These are phyloP conservation scores for Camellia granthamiana DNA, from an alignment of 148 eudicot species.

Conservation along the genomic window DNA sequence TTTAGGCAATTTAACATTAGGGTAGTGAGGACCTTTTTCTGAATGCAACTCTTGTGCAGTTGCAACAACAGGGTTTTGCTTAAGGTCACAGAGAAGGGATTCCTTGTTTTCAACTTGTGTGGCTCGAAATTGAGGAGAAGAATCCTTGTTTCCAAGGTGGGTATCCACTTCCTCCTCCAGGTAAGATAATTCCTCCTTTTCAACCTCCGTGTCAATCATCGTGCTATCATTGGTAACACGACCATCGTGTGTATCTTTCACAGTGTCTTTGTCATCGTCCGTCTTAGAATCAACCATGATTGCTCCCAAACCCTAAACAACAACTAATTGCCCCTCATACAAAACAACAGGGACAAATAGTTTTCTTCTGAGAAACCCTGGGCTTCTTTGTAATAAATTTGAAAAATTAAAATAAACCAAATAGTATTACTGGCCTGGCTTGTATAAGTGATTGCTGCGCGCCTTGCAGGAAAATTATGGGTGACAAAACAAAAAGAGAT, in stretches of 20 bases:
- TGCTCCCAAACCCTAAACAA: not conserved
- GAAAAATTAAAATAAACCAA: not conserved
- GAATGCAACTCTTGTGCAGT: not conserved
- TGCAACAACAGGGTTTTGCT: constrained; percentile 13
- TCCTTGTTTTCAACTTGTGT: constrained; percentile 1
- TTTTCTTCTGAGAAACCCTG: constrained; percentile 3
- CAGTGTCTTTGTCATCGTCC: constrained; percentile 1
- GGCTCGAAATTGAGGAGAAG: not conserved
- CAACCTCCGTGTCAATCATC: not conserved
- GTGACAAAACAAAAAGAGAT: not conserved
- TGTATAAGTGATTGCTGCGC: not conserved
- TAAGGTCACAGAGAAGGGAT: constrained; percentile 1
- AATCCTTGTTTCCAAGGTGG: constrained; percentile 8
- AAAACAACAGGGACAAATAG: not conserved
- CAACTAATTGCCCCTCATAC: not conserved
- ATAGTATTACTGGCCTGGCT: not conserved
- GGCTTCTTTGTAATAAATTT: not conserved
- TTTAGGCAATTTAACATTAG: constrained; percentile 6
- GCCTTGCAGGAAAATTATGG: not conserved
- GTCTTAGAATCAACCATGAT: constrained; percentile 1
- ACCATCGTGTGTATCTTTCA: constrained; percentile 1
- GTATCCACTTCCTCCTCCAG: not conserved
- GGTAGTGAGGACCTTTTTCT: not conserved
- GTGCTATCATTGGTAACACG: not conserved
- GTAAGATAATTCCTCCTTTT: constrained; percentile 9